A percentile compares a stretch with the other conserved stretches of the same genome.
Evolutionary conservation across 2,329 filamentous ascomycete species (phyloP).

Genomic region (Aspergillus pseudoglaucus): DNA sequence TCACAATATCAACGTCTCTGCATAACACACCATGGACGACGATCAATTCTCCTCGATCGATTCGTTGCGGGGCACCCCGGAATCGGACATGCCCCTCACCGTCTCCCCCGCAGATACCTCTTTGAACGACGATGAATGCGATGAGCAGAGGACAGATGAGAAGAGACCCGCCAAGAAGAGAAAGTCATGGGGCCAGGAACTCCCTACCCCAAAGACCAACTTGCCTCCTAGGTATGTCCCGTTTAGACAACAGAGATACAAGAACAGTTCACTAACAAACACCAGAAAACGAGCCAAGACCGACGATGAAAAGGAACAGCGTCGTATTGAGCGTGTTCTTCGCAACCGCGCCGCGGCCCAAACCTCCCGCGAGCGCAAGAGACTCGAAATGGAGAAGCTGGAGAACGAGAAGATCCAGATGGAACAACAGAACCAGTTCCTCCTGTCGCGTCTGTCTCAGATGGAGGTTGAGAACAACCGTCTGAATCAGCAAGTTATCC

Average conservation of each 20-base stretch:
- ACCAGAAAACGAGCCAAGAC: constrained; percentile 92
- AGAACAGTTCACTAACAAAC: constrained; percentile 8
- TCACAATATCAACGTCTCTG: background rate
- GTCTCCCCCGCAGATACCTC: constrained; percentile 38
- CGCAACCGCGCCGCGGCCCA: constrained; percentile 93
- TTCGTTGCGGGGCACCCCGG: constrained; percentile 25
- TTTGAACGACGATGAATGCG: constrained; percentile 15
- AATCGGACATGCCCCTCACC: constrained; percentile 31
- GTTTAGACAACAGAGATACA: background rate
- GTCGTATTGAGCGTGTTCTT: constrained; percentile 92
- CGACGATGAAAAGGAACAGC: constrained; percentile 97
- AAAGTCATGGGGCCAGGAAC: constrained; percentile 97
- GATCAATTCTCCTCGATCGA: constrained; percentile 26
- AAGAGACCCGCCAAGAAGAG: constrained; percentile 85
- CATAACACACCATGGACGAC: constrained; percentile 20
- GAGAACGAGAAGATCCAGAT: constrained; percentile 57
- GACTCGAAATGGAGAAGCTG: constrained; percentile 79
- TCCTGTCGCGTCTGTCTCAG: constrained; percentile 57
- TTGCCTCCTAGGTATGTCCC: constrained; percentile 71
- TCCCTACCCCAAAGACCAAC: constrained; percentile 94
- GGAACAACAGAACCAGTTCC: constrained; percentile 65
- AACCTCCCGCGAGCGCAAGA: constrained; percentile 91
- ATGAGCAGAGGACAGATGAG: constrained; percentile 37
- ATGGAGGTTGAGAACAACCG: constrained; percentile 51
- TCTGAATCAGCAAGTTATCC: constrained; percentile 45